Conservation (phyloP, 345 rosid genomes). For the Eucalyptus cloeziana region DNA sequence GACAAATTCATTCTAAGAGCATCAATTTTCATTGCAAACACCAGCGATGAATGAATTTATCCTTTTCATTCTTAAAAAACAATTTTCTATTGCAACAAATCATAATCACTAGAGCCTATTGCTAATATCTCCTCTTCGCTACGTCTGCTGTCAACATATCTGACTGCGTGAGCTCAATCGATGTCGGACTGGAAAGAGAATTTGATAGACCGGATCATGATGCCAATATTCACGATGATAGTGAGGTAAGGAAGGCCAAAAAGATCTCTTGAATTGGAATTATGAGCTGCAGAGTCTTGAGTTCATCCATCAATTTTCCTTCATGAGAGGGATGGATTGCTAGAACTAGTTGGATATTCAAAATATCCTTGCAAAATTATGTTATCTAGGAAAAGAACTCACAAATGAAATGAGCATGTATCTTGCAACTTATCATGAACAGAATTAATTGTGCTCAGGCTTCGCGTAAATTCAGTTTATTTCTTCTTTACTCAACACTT, state of each 20-base stretch:
- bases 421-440: background rate
- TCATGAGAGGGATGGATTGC: background rate
- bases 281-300: background rate
- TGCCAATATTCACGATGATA: background rate
- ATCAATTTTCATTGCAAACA: background rate
- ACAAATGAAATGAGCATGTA: background rate
- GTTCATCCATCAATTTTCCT: background rate
- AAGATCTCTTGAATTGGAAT: background rate
- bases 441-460: background rate
- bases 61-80: background rate
- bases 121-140: background rate
- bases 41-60: background rate
- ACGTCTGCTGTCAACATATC: background rate
- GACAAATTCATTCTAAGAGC: background rate
- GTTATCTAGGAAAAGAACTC: background rate
- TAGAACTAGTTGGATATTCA: background rate
- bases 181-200: background rate
- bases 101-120: background rate
- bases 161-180: background rate
- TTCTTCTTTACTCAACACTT: background rate
- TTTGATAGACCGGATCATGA: background rate
- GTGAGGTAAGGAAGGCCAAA: background rate
- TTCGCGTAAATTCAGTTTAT: background rate
- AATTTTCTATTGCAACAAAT: background rate
- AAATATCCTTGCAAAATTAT: background rate